Conservation (phyloP, 176 grass and related monocot genomes). For the Zoysia japonica region DNA sequence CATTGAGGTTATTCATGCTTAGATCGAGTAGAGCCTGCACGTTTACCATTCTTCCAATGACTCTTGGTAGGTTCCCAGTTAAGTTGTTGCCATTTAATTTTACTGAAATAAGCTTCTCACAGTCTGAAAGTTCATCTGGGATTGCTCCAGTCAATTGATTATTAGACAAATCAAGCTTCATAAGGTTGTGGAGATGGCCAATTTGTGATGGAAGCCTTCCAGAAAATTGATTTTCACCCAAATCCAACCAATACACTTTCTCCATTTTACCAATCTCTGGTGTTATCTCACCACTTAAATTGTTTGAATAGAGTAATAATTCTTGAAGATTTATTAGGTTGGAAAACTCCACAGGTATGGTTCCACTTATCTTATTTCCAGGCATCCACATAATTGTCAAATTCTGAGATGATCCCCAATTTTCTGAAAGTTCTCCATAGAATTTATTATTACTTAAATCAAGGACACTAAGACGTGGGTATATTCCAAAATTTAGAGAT, state of each 20-base stretch:
- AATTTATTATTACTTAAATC: slow-evolving; percentile 9
- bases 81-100: slow-evolving; percentile 28
- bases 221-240: neutral
- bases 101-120: neutral
- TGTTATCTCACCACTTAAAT: slow-evolving; percentile 5
- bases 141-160: slow-evolving; percentile 8
- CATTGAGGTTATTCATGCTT: slow-evolving; percentile 36
- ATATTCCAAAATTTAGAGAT: slow-evolving; percentile 4
- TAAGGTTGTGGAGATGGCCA: neutral
- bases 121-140: neutral
- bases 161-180: neutral
- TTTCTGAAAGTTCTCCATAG: neutral
- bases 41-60: slow-evolving; percentile 23
- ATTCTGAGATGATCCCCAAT: slow-evolving; percentile 9
- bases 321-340: neutral
- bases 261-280: neutral
- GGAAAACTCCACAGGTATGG: neutral
- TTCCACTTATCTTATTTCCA: neutral
- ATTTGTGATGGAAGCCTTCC: neutral
- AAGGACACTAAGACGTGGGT: neutral
- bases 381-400: neutral
- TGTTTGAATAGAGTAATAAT: neutral
- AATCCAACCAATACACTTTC: neutral
- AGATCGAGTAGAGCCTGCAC: slow-evolving; percentile 25
- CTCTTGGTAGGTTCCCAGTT: slow-evolving; percentile 16